These are phyloP conservation scores for Batkoa obscura DNA, from an alignment of 371 early-diverging fungal genomes.

Conservation along the genomic window DNA sequence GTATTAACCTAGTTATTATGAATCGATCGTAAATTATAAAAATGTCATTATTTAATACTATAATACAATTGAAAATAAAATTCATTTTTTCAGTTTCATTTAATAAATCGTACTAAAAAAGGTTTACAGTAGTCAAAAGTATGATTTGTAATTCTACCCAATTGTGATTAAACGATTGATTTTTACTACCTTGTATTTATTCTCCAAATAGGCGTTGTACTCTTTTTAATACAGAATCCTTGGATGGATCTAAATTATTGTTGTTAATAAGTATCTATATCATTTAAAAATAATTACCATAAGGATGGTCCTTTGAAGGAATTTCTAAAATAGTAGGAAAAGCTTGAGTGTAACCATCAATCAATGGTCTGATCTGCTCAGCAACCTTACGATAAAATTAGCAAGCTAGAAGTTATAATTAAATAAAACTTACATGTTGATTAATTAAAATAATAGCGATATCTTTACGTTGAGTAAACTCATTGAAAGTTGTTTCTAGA, in stretches of 20 bases:
- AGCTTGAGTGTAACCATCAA: slow-evolving; percentile 78
- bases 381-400: slow-evolving; percentile 44
- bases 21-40: no score
- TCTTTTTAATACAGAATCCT: slow-evolving; percentile 91
- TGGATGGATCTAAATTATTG: slow-evolving; percentile 33
- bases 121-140: no score
- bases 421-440: slow-evolving; percentile 54
- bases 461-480: slow-evolving; percentile 82
- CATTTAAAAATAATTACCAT: slow-evolving; percentile 31
- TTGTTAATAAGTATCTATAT: slow-evolving; percentile 10
- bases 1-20: no score
- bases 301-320: slow-evolving; percentile 97
- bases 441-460: slow-evolving; percentile 95
- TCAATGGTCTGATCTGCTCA: slow-evolving; percentile 69
- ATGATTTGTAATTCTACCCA: no score
- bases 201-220: slow-evolving; percentile 64
- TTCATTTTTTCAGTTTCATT: no score
- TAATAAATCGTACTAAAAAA: no score
- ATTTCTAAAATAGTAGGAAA: slow-evolving; percentile 96
- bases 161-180: no score
- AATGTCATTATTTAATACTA: no score
- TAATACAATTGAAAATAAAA: no score
- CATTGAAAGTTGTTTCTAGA: slow-evolving; percentile 76
- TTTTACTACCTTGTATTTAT: background rate
- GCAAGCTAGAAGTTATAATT: background rate